A percentile compares a stretch with the other conserved stretches of the same genome.
Conservation (phyloP, 2,329 filamentous ascomycete species). For the Arthrobotrys conoides region DNA sequence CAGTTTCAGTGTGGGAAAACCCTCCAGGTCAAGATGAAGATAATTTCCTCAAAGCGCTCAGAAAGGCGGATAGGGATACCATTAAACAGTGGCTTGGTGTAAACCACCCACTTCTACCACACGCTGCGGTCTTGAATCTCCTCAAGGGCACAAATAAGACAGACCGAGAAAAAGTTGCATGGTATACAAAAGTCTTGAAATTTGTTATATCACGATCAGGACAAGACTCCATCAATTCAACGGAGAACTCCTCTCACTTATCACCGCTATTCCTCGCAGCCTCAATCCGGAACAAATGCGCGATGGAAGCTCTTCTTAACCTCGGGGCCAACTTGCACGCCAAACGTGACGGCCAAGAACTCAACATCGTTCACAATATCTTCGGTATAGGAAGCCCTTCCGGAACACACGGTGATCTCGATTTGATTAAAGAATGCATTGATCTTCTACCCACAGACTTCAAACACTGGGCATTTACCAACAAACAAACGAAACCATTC, state of each 20-base stretch:
- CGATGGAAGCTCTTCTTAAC: constrained; percentile 75
- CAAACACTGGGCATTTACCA: constrained; percentile 6
- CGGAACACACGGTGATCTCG: not conserved
- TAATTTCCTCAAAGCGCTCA: not conserved
- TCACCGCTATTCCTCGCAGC: constrained; percentile 81
- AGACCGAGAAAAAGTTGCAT: constrained; percentile 22
- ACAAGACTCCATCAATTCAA: constrained; percentile 76
- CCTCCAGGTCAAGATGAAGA: not conserved
- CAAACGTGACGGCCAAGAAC: constrained; percentile 73
- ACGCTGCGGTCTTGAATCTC: constrained; percentile 61
- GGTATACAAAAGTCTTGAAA: constrained; percentile 68
- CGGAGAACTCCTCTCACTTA: constrained; percentile 70
- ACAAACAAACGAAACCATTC: not conserved
- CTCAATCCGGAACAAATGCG: constrained; percentile 71
- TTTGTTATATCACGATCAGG: constrained; percentile 75
- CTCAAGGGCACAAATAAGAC: constrained; percentile 59
- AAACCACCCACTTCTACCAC: constrained; percentile 53
- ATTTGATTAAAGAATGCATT: constrained; percentile 9
- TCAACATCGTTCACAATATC: constrained; percentile 69
- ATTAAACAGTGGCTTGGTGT: constrained; percentile 61
- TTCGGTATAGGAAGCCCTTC: not conserved
- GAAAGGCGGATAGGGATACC: constrained; percentile 34
- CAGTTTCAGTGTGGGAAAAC: no score
- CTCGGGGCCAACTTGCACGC: constrained; percentile 77
- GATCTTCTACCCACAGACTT: constrained; percentile 18